Conservation (phyloP, 1,284 basidiomycete species). For the Leccinum huronense region DNA sequence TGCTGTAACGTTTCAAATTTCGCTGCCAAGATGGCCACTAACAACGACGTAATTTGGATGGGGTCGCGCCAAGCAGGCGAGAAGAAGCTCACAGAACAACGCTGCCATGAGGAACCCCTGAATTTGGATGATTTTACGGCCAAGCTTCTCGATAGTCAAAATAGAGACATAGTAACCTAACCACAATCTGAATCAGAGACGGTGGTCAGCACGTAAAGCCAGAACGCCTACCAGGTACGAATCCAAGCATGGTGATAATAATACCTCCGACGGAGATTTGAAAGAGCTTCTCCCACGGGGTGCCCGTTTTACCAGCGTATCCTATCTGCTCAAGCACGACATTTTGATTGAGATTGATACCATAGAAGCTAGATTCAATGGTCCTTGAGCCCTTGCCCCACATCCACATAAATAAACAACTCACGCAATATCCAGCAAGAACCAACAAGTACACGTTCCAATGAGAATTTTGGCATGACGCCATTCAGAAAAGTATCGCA, state of each 20-base stretch:
- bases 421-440: constrained; percentile 54
- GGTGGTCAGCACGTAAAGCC: constrained; percentile 1
- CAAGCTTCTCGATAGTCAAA: constrained; percentile 68
- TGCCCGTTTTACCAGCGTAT: constrained; percentile 54
- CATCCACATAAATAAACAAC: constrained; percentile 14
- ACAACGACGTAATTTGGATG: neutral
- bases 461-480: constrained; percentile 53
- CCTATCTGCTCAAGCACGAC: constrained; percentile 70
- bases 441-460: constrained; percentile 55
- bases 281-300: constrained; percentile 63
- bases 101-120: constrained; percentile 75
- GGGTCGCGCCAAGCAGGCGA: neutral
- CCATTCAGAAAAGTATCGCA: constrained; percentile 56
- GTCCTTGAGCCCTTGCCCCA: neutral
- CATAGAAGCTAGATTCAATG: constrained; percentile 54
- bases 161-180: constrained; percentile 68
- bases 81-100: constrained; percentile 54
- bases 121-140: constrained; percentile 73
- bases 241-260: constrained; percentile 69
- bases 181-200: constrained; percentile 17
- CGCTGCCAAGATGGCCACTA: constrained; percentile 62
- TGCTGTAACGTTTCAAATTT: constrained; percentile 56
- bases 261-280: constrained; percentile 64
- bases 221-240: constrained; percentile 58
- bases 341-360: constrained; percentile 77